These are phyloP conservation scores for Coniella lustricola DNA, from an alignment of 2,329 filamentous ascomycete genomes.

Conservation along the genomic window DNA sequence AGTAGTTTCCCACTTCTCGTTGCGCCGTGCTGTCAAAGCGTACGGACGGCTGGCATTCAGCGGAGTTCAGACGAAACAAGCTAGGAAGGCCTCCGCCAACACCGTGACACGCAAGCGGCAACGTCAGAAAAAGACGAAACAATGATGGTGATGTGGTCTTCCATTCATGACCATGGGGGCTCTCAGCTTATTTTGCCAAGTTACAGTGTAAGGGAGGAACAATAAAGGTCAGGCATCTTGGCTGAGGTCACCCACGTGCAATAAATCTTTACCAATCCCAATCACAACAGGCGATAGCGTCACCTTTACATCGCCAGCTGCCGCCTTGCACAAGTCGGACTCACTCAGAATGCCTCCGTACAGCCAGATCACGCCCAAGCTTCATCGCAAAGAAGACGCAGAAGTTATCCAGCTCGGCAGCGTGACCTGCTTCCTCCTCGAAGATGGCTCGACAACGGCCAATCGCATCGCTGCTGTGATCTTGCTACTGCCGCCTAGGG, in stretches of 20 bases:
- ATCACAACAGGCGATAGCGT: too few relatives aligned
- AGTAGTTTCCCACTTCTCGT: too few relatives aligned
- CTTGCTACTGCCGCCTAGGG: conserved; percentile 25
- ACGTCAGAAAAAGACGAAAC: too few relatives aligned
- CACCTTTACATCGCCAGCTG: neutral
- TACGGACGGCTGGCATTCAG: neutral
- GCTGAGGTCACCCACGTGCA: too few relatives aligned
- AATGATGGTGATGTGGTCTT: too few relatives aligned
- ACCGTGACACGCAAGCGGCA: neutral
- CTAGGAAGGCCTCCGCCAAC: neutral
- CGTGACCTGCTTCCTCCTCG: conserved; percentile 28
- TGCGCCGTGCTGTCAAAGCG: too few relatives aligned
- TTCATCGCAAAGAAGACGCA: conserved; percentile 24
- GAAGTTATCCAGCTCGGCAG: conserved; percentile 27
- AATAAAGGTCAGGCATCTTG: too few relatives aligned
- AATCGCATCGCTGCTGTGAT: conserved; percentile 28
- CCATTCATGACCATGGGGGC: too few relatives aligned
- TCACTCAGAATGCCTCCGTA: conserved; percentile 25
- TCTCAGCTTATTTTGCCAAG: too few relatives aligned
- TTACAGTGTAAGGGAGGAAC: too few relatives aligned
- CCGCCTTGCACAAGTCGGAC: too few relatives aligned
- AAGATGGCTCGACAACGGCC: conserved; percentile 29
- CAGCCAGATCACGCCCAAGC: conserved; percentile 25
- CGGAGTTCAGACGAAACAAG: neutral
- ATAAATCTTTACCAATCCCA: too few relatives aligned